Conservation (phyloP, 495 filamentous ascomycete species). For the Aspergillus asperescens region DNA sequence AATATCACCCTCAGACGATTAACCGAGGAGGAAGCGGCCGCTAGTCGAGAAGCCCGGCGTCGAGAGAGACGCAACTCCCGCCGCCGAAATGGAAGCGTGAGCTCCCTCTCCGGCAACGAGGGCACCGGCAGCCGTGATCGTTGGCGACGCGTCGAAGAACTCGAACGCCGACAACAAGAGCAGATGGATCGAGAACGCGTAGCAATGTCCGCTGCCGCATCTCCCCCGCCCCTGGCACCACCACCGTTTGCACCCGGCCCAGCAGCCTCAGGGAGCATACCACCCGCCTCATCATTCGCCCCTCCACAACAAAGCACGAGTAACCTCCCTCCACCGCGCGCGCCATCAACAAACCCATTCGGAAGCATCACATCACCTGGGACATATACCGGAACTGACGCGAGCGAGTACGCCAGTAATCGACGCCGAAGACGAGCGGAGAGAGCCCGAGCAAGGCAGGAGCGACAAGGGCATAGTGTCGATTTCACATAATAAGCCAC, state of each 20-base stretch:
- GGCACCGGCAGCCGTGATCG: constrained; percentile 38
- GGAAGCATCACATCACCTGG: constrained; percentile 45
- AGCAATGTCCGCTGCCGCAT: constrained; percentile 26
- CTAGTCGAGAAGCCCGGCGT: constrained; percentile 51
- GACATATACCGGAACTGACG: constrained; percentile 47
- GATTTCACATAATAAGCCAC: constrained; percentile 37
- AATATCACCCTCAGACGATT: constrained; percentile 77
- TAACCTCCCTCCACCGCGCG: constrained; percentile 32
- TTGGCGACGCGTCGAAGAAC: constrained; percentile 49
- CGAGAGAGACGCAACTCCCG: constrained; percentile 40
- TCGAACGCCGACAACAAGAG: constrained; percentile 48
- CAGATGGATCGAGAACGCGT: constrained; percentile 43
- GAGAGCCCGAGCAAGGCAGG: constrained; percentile 44
- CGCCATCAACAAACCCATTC: constrained; percentile 37
- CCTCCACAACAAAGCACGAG: constrained; percentile 29
- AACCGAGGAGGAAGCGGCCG: constrained; percentile 74
- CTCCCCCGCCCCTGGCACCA: not conserved
- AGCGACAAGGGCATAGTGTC: constrained; percentile 41
- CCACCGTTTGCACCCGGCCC: constrained; percentile 4
- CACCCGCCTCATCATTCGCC: constrained; percentile 28
- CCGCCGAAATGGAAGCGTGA: constrained; percentile 40
- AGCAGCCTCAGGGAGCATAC: constrained; percentile 27
- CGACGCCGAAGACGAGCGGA: constrained; percentile 48
- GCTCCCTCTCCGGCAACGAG: constrained; percentile 43
- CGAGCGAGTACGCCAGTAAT: constrained; percentile 51